Conservation (phyloP, 2,329 filamentous ascomycete genomes). For the Sporothrix sp. region DNA sequence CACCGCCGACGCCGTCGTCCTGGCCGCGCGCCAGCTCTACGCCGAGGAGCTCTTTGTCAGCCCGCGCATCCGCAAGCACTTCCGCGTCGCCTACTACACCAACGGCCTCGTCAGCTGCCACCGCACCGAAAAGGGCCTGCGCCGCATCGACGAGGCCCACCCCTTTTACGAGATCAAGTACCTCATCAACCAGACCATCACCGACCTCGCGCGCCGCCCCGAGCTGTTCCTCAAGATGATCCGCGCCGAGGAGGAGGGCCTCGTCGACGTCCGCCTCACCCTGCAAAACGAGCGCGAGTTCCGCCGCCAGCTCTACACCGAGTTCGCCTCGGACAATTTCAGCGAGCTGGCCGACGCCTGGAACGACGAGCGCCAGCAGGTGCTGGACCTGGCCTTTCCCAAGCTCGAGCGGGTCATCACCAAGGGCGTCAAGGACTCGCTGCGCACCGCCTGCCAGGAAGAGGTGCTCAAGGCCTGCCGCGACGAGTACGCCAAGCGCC, state of each 20-base stretch:
- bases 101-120: constrained; percentile 77
- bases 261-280: constrained; percentile 74
- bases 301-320: constrained; percentile 63
- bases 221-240: constrained; percentile 96
- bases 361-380: constrained; percentile 79
- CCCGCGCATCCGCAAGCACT: constrained; percentile 79
- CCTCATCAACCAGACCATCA: constrained; percentile 76
- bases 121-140: constrained; percentile 87
- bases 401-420: constrained; percentile 78
- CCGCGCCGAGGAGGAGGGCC: constrained; percentile 86
- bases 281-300: constrained; percentile 70
- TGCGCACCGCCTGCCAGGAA: constrained; percentile 90
- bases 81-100: constrained; percentile 74
- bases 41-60: constrained; percentile 82
- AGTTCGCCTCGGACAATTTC: constrained; percentile 91
- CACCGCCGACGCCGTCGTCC: constrained; percentile 65
- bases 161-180: constrained; percentile 99
- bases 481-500: constrained; percentile 76
- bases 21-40: constrained; percentile 76
- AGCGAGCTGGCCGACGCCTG: constrained; percentile 91
- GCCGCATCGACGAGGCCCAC: constrained; percentile 88
- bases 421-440: constrained; percentile 87
- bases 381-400: constrained; percentile 68
- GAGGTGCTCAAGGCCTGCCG: constrained; percentile 80
- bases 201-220: constrained; percentile 69